phyloP scores from a whole-genome alignment of 2,329 filamentous ascomycete genomes.

The Hymenoscyphus linearis region DNA sequence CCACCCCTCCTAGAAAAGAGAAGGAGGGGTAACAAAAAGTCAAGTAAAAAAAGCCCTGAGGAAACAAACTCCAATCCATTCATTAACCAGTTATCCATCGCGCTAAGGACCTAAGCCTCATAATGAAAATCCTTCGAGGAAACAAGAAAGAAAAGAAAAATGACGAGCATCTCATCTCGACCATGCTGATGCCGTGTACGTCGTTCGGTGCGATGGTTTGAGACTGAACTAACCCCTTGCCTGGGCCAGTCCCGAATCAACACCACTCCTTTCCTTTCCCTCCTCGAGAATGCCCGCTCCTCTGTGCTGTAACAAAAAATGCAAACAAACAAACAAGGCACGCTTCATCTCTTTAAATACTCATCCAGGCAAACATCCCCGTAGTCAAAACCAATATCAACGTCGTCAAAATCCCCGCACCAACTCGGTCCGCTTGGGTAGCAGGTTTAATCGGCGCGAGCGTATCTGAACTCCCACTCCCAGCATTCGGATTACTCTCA shows the following conservation, averaged over 20 bases:
- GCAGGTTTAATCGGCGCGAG: constrained; percentile 17
- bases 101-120: too few species aligned
- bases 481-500: constrained; percentile 35
- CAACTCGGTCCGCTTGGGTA: constrained; percentile 34
- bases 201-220: background rate
- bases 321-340: background rate
- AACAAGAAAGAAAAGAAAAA: background rate
- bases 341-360: constrained; percentile 16
- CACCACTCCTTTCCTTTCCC: background rate
- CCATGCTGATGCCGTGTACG: background rate
- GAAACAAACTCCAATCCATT: background rate
- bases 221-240: background rate
- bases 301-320: background rate
- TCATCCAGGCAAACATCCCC: constrained; percentile 35
- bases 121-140: too few species aligned
- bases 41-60: background rate
- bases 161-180: background rate
- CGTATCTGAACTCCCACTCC: constrained; percentile 4
- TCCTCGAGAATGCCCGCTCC: too few species aligned
- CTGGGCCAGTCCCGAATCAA: background rate
- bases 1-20: background rate
- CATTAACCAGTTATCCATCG: too few species aligned
- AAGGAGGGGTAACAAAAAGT: background rate
- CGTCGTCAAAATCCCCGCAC: constrained; percentile 38
- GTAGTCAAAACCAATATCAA: constrained; percentile 27